These are phyloP conservation scores for Artomyces pyxidatus DNA, from an alignment of 768 basidiomycete genomes.

Conservation along the genomic window DNA sequence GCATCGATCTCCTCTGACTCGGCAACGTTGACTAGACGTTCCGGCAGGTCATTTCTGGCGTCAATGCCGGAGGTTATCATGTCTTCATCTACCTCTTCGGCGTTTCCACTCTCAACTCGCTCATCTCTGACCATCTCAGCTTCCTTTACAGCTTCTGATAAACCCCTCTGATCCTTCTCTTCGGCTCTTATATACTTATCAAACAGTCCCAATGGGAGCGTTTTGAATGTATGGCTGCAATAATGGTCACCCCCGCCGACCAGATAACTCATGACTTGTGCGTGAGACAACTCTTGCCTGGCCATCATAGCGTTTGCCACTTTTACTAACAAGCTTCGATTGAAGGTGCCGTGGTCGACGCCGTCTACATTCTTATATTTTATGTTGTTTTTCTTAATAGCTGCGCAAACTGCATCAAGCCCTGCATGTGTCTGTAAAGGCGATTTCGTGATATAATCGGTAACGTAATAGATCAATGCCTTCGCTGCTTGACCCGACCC, in stretches of 20 bases:
- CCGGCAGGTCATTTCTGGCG: too few relatives aligned
- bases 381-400: not conserved
- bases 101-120: too few relatives aligned
- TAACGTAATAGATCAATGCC: slow-evolving; percentile 37
- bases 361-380: too few relatives aligned
- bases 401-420: not conserved
- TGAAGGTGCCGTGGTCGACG: not conserved
- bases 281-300: not conserved
- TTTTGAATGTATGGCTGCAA: not conserved
- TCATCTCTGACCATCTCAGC: too few relatives aligned
- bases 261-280: not conserved
- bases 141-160: too few relatives aligned
- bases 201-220: not conserved
- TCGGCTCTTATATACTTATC: not conserved
- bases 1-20: too few relatives aligned
- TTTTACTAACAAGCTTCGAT: not conserved
- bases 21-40: too few relatives aligned
- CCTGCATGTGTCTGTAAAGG: slow-evolving; percentile 33
- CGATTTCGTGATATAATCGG: slow-evolving; percentile 40
- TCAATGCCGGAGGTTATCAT: too few relatives aligned
- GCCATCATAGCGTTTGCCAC: not conserved
- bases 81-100: too few relatives aligned
- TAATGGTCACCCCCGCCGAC: not conserved
- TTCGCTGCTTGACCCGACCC: slow-evolving; percentile 33
- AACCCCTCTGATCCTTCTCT: too few relatives aligned